Base-by-base conservation (phyloP, 257 asterid species). In the Fraxinus americana region DNA sequence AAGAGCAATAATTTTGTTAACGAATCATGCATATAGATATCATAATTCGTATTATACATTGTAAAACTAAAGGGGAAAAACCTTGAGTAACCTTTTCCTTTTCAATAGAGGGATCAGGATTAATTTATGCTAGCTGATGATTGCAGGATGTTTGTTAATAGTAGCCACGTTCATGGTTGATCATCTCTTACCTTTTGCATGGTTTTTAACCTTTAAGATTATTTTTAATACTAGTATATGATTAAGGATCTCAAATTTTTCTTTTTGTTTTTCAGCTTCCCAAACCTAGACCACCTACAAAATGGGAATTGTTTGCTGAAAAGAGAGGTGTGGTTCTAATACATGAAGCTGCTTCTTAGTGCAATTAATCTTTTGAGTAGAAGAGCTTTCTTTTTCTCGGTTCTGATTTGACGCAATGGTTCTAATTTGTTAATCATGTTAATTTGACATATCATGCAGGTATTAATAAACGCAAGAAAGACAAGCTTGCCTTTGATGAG, bases 281-380 rank as follows among this genome's bases (percentile, higher is more conserved):
- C 52, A 93, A 76, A 82, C 99, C 99, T 68, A 89, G 80, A 77
- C 97, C 97, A 61, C 99, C 97, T 14, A 93, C 99, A 38, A 89
- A 81, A 81, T 96, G 98, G 99, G 99, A 96, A 82, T 13, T 30
- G 75, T 96, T 96, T 82, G 98, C 99, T 74, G 76, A 86, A 75
- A 92, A 90, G 92, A 96, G 91, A 92, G 99, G 99, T 92, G 27
- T n/a, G 88, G 68, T 38, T 34, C 1, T 38, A 70, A 32, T 54
- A 65, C 32, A 65, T 25, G 41, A 67, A 29, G 38, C 25, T 32
- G 52, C 17, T 59, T 36, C 70, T 7, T 29, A 2, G 67, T 19
- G 36, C 25, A 27, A 11, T 63, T 63, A 35, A 63, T 38, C 35
- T 71, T 41, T 7, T 41, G 67, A 36, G 14, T 29, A 34, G 36